A percentile compares a stretch with the other conserved stretches of the same genome.
Evolutionary conservation across 352 stramenopile species (phyloP).

Genomic region (Phytophthora tentaculata): DNA sequence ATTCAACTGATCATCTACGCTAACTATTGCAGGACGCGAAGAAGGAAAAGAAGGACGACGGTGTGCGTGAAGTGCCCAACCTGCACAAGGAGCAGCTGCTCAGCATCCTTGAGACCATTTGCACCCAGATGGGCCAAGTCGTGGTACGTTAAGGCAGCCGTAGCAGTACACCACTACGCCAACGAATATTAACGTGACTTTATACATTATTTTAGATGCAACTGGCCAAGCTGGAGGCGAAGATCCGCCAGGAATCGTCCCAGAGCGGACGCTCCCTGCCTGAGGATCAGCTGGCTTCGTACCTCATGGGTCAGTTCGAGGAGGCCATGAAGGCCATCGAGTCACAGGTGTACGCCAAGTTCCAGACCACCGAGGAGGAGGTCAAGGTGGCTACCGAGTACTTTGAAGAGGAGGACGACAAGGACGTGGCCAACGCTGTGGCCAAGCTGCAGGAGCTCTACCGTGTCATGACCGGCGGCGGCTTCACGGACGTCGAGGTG

Average conservation of each 20-base stretch:
- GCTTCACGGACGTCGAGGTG: slow-evolving; percentile 84
- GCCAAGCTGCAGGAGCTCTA: slow-evolving; percentile 89
- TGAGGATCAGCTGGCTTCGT: slow-evolving; percentile 87
- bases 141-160: slow-evolving; percentile 59
- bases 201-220: slow-evolving; percentile 60
- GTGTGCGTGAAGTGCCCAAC: slow-evolving; percentile 79
- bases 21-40: slow-evolving; percentile 46
- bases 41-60: slow-evolving; percentile 62
- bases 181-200: not conserved
- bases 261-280: slow-evolving; percentile 82
- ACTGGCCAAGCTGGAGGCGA: slow-evolving; percentile 86
- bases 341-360: slow-evolving; percentile 89
- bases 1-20: slow-evolving; percentile 5
- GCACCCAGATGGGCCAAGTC: slow-evolving; percentile 89
- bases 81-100: slow-evolving; percentile 89
- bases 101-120: slow-evolving; percentile 89
- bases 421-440: slow-evolving; percentile 84
- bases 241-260: slow-evolving; percentile 89
- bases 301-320: slow-evolving; percentile 91
- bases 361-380: slow-evolving; percentile 89
- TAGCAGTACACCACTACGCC: not conserved
- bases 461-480: slow-evolving; percentile 86
- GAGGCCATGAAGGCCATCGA: slow-evolving; percentile 92
- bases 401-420: slow-evolving; percentile 89
- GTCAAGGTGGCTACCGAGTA: slow-evolving; percentile 89